Conservation (phyloP, 1,284 basidiomycete species). For the Cutaneotrichosporon sp. region DNA sequence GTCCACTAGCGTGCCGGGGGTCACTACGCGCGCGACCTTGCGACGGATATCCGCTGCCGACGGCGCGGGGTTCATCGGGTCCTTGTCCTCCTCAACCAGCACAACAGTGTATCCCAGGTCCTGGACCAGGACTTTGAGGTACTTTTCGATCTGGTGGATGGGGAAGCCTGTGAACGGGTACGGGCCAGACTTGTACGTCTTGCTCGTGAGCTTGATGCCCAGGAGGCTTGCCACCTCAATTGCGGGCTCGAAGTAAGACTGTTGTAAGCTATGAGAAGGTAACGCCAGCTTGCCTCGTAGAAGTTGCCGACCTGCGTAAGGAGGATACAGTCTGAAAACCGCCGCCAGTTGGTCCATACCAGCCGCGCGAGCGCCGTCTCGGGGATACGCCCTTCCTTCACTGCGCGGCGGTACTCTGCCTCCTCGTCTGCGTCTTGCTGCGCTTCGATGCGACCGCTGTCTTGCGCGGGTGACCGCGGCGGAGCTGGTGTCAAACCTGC, state of each 20-base stretch:
- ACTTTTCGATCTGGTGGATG: constrained; percentile 71
- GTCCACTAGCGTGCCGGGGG: constrained; percentile 86
- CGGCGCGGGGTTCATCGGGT: constrained; percentile 3
- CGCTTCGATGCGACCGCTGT: not conserved
- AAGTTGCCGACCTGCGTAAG: constrained; percentile 89
- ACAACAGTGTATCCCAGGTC: constrained; percentile 77
- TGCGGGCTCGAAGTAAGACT: constrained; percentile 94
- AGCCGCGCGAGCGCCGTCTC: constrained; percentile 57
- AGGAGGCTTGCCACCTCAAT: constrained; percentile 67
- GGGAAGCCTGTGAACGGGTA: constrained; percentile 86
- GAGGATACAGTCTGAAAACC: constrained; percentile 80
- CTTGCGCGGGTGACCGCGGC: not conserved
- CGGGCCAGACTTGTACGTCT: constrained; percentile 45
- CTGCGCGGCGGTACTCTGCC: constrained; percentile 20
- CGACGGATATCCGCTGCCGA: constrained; percentile 44
- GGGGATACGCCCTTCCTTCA: constrained; percentile 26
- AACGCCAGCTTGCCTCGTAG: constrained; percentile 85
- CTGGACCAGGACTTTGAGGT: constrained; percentile 78
- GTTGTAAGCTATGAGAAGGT: not conserved
- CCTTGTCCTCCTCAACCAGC: constrained; percentile 79
- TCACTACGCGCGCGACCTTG: constrained; percentile 76
- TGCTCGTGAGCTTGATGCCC: constrained; percentile 44
- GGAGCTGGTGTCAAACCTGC: not conserved
- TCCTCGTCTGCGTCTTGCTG: constrained; percentile 4
- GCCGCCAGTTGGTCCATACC: constrained; percentile 64